Conservation (phyloP, 2,329 filamentous ascomycete species). For the Alternaria triticina region DNA sequence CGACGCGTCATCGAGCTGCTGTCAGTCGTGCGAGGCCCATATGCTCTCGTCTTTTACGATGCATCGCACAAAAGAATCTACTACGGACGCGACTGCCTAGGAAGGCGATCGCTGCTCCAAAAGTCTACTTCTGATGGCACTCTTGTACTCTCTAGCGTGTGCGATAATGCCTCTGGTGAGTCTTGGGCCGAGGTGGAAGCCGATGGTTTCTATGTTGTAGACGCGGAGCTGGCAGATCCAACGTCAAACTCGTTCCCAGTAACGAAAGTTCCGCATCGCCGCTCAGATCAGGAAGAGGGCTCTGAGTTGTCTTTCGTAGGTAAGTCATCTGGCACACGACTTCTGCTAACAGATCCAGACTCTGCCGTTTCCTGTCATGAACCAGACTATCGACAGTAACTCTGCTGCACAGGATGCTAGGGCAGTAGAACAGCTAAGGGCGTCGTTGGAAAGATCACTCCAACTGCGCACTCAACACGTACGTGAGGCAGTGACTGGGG, state of each 20-base stretch:
- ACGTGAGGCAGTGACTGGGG: constrained; percentile 25
- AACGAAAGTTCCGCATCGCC: constrained; percentile 33
- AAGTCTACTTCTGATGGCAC: constrained; percentile 57
- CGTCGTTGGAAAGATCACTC: constrained; percentile 67
- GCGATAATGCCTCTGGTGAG: constrained; percentile 47
- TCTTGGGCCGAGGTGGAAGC: constrained; percentile 82
- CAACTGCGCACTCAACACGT: constrained; percentile 58
- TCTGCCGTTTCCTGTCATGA: constrained; percentile 55
- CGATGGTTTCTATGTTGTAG: constrained; percentile 76
- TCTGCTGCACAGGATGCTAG: constrained; percentile 30
- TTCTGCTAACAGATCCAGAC: constrained; percentile 40
- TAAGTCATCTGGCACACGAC: constrained; percentile 24
- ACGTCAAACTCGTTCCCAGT: constrained; percentile 3
- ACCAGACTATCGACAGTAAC: constrained; percentile 28
- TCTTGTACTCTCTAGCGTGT: constrained; percentile 44
- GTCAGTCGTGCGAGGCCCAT: constrained; percentile 67
- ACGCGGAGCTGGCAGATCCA: constrained; percentile 51
- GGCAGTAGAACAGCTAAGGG: constrained; percentile 61
- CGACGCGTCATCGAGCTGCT: constrained; percentile 30
- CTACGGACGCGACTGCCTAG: constrained; percentile 86
- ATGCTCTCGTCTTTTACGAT: constrained; percentile 87
- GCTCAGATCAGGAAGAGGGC: constrained; percentile 11
- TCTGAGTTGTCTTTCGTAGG: constrained; percentile 39
- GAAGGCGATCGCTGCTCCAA: constrained; percentile 78
- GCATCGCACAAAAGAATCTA: constrained; percentile 66